Conservation (phyloP, 306 rosid genomes). For the Begonia fuchsioides region DNA sequence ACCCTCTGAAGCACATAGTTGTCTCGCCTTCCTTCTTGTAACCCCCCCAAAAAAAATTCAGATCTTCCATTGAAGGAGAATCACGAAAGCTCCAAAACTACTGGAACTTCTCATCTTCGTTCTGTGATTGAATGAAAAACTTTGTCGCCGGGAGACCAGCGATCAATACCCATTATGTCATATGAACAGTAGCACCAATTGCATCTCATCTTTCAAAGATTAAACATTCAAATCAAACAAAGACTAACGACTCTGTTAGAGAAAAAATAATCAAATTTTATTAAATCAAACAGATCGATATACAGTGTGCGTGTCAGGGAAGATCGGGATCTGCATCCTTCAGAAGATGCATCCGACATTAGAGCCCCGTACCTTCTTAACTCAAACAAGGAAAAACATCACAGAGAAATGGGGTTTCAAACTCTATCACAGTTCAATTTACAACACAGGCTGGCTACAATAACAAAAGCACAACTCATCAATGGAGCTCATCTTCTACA, state of each 20-base stretch:
- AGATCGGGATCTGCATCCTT: slow-evolving; percentile 54
- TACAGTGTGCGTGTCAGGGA: slow-evolving; percentile 24
- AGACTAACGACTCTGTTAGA: neutral
- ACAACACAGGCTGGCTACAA: slow-evolving; percentile 10
- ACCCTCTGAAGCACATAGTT: slow-evolving; percentile 64
- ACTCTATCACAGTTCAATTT: too few species aligned
- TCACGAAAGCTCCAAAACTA: neutral
- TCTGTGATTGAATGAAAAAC: too few species aligned
- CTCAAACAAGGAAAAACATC: too few species aligned
- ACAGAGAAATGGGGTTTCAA: too few species aligned
- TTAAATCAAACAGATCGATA: slow-evolving; percentile 23
- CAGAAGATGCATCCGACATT: slow-evolving; percentile 48
- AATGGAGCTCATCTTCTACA: slow-evolving; percentile 28
- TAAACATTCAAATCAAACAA: neutral
- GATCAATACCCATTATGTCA: too few species aligned
- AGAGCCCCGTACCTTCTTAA: slow-evolving; percentile 15
- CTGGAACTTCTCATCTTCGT: neutral
- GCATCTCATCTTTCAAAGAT: neutral
- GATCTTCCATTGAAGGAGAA: neutral
- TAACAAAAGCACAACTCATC: slow-evolving; percentile 33
- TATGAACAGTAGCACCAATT: too few species aligned
- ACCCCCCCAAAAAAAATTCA: neutral
- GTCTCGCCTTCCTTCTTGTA: slow-evolving; percentile 32
- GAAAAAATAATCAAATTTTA: slow-evolving; percentile 12
- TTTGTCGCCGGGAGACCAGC: too few species aligned